Base-by-base conservation (phyloP, 768 basidiomycete genomes). In the Suillus decipiens region DNA sequence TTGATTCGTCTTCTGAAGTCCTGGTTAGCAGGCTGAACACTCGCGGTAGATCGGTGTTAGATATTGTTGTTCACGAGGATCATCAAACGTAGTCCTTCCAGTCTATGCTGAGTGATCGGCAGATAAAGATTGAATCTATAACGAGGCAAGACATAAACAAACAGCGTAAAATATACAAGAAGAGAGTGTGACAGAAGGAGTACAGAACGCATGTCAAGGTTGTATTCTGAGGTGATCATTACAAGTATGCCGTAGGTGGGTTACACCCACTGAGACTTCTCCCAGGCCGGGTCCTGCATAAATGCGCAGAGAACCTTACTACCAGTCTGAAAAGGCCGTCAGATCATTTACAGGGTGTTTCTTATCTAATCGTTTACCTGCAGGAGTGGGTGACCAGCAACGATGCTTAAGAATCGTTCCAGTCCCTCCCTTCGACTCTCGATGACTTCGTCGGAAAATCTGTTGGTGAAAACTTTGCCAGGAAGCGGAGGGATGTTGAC, bases 401-500 rank as follows among this genome's bases (percentile, higher is more conserved):
- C 96, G 66, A 99, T 87, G 69, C 92, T 94, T 70, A 99, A 76
- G 78, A 99, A 99, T 36, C 96, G 81, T 79, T 99, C 96, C 28
- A 99, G 78, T 1, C 96, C 96, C 72, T 99, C 96, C 67, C 96
- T 80, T 63, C 97, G 79, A 61, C 83, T 80, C 76, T 99, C 96
- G 63, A 99, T 98, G 51, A 98, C 91, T 76, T 99, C 97, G 69
- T 99, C 96, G 17, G 95, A 95, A 79, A 99, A 99, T 43, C 97
- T 83, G 72, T 97, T 98, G 37, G 96, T 97, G 79, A 99, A 99
- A 45, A 99, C 93, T 77, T 99, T 99, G 61, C 97, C 97, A 1
- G 97, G 96, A 39, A 99, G 86, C 19, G 94, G 87, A 1, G 97
- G 96, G 72, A 99, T 99, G 77, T 98, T 99, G 69, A 99, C 97